Conservation (phyloP, 2,329 filamentous ascomycete species). For the Aspergillus uvarum region DNA sequence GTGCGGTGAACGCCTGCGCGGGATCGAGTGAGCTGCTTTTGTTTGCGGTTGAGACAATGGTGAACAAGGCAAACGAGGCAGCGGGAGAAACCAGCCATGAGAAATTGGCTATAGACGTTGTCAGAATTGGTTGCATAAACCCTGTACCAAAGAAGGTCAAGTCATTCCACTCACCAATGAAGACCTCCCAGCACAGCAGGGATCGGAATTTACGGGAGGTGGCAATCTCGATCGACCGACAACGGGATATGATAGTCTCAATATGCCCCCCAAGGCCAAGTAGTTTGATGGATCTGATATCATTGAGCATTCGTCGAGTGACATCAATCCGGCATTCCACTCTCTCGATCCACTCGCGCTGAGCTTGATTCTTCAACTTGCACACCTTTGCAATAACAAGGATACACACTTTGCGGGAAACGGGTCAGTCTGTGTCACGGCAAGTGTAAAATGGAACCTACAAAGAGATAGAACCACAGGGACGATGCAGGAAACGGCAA, state of each 20-base stretch:
- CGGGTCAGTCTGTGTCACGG: too few species aligned
- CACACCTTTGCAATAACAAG: background rate
- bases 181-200: background rate
- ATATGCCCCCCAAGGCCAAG: background rate
- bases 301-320: background rate
- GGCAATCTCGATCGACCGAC: background rate
- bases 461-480: background rate
- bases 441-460: background rate
- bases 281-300: background rate
- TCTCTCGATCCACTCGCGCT: background rate
- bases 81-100: background rate
- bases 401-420: background rate
- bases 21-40: background rate
- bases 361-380: background rate
- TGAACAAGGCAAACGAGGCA: background rate
- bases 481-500: background rate
- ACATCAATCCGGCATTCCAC: background rate
- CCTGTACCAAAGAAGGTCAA: background rate
- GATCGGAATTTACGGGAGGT: background rate
- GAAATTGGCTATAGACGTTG: background rate
- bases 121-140: background rate
- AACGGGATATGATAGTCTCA: background rate
- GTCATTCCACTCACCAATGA: background rate
- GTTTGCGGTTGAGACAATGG: background rate
- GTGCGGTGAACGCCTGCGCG: background rate